A percentile compares a stretch with the other conserved stretches of the same genome.
These are phyloP conservation scores for Diaporthe batatas DNA, from an alignment of 2,329 filamentous ascomycete species.

Conservation along the genomic window DNA sequence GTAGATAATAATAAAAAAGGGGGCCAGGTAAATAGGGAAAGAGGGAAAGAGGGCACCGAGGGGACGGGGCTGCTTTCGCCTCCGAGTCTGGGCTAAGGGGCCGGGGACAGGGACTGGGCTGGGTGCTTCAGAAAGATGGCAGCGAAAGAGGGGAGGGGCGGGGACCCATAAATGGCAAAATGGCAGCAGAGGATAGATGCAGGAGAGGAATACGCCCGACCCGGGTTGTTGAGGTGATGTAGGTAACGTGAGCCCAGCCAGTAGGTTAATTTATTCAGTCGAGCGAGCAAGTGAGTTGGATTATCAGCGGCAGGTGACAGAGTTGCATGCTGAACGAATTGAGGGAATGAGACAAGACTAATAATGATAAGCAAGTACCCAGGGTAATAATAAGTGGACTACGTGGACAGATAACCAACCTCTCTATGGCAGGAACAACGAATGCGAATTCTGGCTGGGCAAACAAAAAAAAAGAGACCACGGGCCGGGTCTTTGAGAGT, in stretches of 20 bases:
- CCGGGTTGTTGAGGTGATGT: constrained; percentile 21
- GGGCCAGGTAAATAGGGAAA: constrained; percentile 10
- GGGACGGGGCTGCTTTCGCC: constrained; percentile 1
- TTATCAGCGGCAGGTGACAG: background rate
- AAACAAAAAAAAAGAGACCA: constrained; percentile 17
- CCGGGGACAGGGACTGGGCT: constrained; percentile 1
- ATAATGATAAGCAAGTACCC: background rate
- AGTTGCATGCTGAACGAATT: background rate
- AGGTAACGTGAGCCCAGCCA: constrained; percentile 2
- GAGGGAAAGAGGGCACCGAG: background rate
- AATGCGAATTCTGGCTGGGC: background rate
- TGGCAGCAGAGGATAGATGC: background rate
- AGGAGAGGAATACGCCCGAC: constrained; percentile 11
- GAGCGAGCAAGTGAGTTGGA: constrained; percentile 9
- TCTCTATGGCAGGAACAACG: background rate
- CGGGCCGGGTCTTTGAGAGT: background rate
- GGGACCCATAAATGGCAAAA: constrained; percentile 24
- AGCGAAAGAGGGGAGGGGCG: constrained; percentile 6
- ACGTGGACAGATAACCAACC: background rate
- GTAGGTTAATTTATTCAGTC: background rate
- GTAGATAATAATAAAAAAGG: constrained; percentile 25
- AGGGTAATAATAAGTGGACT: background rate
- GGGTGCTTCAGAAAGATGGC: constrained; percentile 32
- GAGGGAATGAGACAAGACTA: background rate
- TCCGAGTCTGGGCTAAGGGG: constrained; percentile 27